These are phyloP conservation scores for Neonectria faginata DNA, from an alignment of 2,329 filamentous ascomycete species.

Conservation along the genomic window DNA sequence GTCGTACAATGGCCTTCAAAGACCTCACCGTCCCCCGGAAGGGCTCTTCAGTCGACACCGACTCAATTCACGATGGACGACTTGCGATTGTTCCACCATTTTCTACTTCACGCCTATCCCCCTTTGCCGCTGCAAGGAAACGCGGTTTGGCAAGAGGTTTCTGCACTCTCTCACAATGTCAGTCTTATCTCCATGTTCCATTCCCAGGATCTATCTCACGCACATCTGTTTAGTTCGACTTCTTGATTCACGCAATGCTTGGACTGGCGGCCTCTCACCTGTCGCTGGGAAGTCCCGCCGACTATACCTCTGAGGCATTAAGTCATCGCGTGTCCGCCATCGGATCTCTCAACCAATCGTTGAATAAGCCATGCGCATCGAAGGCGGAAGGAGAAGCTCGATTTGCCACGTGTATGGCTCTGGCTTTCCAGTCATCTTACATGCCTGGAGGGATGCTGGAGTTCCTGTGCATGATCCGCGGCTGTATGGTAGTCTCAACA, in stretches of 20 bases:
- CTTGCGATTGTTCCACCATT: slow-evolving; percentile 64
- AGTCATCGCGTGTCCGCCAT: slow-evolving; percentile 51
- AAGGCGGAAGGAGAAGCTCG: slow-evolving; percentile 50
- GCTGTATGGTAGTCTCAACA: slow-evolving; percentile 41
- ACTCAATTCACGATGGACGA: slow-evolving; percentile 55
- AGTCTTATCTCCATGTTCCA: slow-evolving; percentile 3
- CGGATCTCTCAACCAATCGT: slow-evolving; percentile 44
- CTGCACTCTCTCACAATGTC: slow-evolving; percentile 50
- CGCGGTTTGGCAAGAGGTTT: slow-evolving; percentile 50
- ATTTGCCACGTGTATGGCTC: slow-evolving; percentile 49
- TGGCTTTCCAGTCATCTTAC: slow-evolving; percentile 52
- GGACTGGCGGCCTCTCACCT: slow-evolving; percentile 53
- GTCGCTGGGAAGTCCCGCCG: slow-evolving; percentile 35
- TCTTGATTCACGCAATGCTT: slow-evolving; percentile 53
- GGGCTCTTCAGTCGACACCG: slow-evolving; percentile 22
- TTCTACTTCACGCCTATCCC: slow-evolving; percentile 57
- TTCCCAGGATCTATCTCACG: not conserved
- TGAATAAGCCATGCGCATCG: slow-evolving; percentile 42
- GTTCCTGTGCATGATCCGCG: slow-evolving; percentile 49
- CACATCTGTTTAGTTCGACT: slow-evolving; percentile 48
- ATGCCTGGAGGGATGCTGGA: slow-evolving; percentile 54
- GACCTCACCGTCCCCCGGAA: slow-evolving; percentile 3
- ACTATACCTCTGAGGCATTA: slow-evolving; percentile 45
- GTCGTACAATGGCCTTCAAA: slow-evolving; percentile 1
- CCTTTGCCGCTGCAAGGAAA: slow-evolving; percentile 50